Evolutionary conservation across 169 alveolate genomes (phyloP), one percentile per base, ranked within the genome.

Genomic region (Plasmodium vinckei): DNA sequence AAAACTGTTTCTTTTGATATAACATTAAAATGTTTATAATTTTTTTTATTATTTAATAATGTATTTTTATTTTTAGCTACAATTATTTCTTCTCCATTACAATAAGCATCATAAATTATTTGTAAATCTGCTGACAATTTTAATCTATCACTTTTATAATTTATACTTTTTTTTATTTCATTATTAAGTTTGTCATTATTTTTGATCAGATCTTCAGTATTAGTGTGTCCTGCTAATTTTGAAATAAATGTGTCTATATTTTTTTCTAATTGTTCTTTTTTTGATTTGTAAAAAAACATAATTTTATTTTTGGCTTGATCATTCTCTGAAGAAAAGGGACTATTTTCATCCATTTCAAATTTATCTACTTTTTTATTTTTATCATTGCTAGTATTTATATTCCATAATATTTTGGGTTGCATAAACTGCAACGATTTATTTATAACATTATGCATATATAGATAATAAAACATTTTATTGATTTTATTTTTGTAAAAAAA

Each of bases 71-170:
- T 53, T 19, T 47, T 25, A 19, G 82, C 21, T 10, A 82, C 68
- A 42, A 82, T 23, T 13, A 82, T 57, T 25, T 82, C 54, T 21
- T 82, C 90, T 42, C 90, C 90, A 39, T 69, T 54, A 51, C 56
- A 67, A 54, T 82, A 82, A 42, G 90, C 84, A 69, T 82, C 70
- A 27, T 69, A 82, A 44, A 82, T 10, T 23, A 33, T 19, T 56
- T 69, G 86, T 9, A 82, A 68, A 42, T 82, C 90, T 47, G 57
- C 46, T 46, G 90, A 82, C 21, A 82, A 44, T 33, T 82, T 59
- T 39, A 68, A 82, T 68, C 47, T 82, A 51, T 56, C 17, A 19
- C 47, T 3, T 5, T 77, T 27, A 27, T 46, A 27, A 46, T 13
- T 82, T 42, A 54, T 57, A 5, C 23, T 47, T 47, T 23, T 69